Conservation (phyloP, 306 rosid species). For the Rosa persica region DNA sequence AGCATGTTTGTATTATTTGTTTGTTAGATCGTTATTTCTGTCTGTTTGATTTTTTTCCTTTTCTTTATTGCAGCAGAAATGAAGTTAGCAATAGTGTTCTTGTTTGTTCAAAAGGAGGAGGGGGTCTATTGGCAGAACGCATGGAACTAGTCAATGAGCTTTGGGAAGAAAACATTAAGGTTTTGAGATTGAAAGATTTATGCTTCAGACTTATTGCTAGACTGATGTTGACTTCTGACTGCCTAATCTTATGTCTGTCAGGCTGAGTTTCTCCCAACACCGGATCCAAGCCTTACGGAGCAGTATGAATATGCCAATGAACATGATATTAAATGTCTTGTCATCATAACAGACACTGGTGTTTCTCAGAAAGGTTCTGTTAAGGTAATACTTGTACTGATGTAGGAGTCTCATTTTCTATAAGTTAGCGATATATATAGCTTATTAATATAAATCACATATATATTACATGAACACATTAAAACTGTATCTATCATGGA, state of each 20-base stretch:
- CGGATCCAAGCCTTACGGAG: conserved; percentile 94
- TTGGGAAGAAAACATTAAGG: conserved; percentile 90
- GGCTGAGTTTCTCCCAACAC: conserved; percentile 83
- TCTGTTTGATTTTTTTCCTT: neutral
- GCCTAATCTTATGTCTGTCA: conserved; percentile 35
- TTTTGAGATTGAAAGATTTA: conserved; percentile 30
- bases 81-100: conserved; percentile 66
- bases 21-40: neutral
- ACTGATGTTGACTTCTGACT: conserved; percentile 31
- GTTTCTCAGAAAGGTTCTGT: conserved; percentile 57
- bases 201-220: conserved; percentile 6
- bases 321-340: conserved; percentile 85
- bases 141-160: conserved; percentile 88
- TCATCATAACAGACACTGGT: conserved; percentile 72
- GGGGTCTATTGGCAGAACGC: conserved; percentile 80
- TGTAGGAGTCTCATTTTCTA: neutral
- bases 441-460: neutral
- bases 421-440: neutral
- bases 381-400: conserved; percentile 52
- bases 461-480: neutral
- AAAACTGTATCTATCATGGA: neutral
- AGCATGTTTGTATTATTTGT: neutral
- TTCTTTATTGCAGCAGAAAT: conserved; percentile 44
- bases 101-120: conserved; percentile 96
- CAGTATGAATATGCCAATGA: conserved; percentile 95